phyloP scores from a whole-genome alignment of 2,329 filamentous ascomycete genomes.

The Xylariaceae sp. region DNA sequence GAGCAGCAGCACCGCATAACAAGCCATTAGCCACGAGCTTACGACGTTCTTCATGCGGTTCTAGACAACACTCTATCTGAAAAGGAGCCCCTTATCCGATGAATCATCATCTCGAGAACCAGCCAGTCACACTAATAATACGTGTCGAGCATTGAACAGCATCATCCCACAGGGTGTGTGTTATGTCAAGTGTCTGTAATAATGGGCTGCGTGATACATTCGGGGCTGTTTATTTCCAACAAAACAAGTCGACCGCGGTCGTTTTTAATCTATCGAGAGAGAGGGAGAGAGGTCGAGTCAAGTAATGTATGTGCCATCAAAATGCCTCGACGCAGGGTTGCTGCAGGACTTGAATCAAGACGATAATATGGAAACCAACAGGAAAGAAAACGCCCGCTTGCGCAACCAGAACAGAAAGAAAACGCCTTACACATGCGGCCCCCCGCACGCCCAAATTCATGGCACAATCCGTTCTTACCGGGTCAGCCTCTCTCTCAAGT shows the following conservation, averaged over 20 bases:
- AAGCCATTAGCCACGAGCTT: background rate
- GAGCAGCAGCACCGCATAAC: background rate
- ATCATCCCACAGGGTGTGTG: background rate
- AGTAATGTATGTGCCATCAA: too few species aligned
- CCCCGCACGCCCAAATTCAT: slow-evolving; percentile 4
- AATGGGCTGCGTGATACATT: too few species aligned
- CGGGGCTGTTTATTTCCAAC: too few species aligned
- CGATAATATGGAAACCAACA: background rate
- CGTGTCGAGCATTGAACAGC: background rate
- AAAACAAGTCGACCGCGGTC: too few species aligned
- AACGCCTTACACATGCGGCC: background rate
- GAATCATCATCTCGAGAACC: too few species aligned
- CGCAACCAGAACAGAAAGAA: background rate
- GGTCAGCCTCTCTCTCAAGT: background rate
- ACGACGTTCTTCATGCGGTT: background rate
- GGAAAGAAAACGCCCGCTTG: background rate
- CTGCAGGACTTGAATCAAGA: background rate
- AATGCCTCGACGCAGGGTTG: too few species aligned
- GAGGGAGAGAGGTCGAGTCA: too few species aligned
- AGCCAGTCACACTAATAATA: background rate
- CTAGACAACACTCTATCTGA: background rate
- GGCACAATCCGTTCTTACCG: background rate
- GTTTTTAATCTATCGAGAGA: too few species aligned
- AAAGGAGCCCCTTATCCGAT: background rate
- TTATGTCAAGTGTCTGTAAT: too few species aligned